phyloP scores from a whole-genome alignment of 1,284 basidiomycete genomes.

The Phylloporus gajari region DNA sequence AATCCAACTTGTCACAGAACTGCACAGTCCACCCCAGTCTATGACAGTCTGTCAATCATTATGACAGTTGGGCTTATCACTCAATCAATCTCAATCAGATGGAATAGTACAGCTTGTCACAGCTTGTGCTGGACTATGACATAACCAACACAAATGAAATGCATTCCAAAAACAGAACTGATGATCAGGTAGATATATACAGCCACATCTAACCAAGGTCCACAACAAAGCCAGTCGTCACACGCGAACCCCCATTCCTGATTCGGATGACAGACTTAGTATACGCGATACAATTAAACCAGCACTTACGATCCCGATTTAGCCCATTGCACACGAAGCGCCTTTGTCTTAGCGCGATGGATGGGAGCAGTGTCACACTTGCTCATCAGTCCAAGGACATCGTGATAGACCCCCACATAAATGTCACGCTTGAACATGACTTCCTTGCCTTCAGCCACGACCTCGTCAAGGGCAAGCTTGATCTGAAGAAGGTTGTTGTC shows the following conservation, averaged over 20 bases:
- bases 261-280: not conserved
- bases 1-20: not conserved
- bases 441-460: not conserved
- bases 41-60: not conserved
- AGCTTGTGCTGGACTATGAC: not conserved
- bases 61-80: not conserved
- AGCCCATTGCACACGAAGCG: not conserved
- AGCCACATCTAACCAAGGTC: slow-evolving; percentile 7
- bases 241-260: slow-evolving; percentile 1
- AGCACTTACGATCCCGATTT: not conserved
- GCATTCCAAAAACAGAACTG: not conserved
- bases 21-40: not conserved
- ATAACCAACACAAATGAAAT: not conserved
- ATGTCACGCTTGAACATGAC: not conserved
- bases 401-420: not conserved
- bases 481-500: not conserved
- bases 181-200: not conserved
- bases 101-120: not conserved
- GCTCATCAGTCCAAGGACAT: not conserved
- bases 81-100: not conserved
- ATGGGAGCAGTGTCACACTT: not conserved
- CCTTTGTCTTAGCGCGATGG: not conserved
- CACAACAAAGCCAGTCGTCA: slow-evolving; percentile 4
- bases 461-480: not conserved
- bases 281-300: not conserved